Conservation (phyloP, 257 asterid genomes). For the Solanum bulbocastanum region DNA sequence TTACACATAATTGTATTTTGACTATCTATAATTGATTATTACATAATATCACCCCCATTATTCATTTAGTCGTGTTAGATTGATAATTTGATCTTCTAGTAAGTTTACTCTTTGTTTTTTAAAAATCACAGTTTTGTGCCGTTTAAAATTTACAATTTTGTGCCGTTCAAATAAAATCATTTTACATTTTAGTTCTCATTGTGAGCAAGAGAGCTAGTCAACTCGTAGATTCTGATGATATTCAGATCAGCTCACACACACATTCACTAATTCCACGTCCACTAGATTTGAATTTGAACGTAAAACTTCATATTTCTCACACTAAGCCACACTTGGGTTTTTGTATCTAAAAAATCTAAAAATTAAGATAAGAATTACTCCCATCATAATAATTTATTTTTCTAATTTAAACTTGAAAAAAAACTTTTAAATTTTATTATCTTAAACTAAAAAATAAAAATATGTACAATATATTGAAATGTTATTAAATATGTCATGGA, state of each 20-base stretch:
- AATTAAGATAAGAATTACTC: neutral
- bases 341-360: neutral
- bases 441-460: neutral
- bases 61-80: neutral
- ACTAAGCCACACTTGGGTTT: neutral
- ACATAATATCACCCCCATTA: neutral
- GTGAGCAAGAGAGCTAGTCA: neutral
- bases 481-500: too few species aligned
- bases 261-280: neutral
- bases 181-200: neutral
- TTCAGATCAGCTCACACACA: neutral
- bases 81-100: neutral
- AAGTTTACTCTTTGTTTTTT: neutral
- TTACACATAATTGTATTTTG: neutral
- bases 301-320: neutral
- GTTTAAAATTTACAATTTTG: neutral
- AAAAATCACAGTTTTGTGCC: neutral
- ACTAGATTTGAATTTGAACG: neutral
- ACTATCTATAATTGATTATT: neutral
- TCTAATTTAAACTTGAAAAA: neutral
- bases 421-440: neutral
- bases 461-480: neutral
- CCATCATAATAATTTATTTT: neutral
- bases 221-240: neutral
- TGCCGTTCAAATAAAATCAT: neutral